Conservation (phyloP, 257 asterid genomes). For the Apocynum venetum region DNA sequence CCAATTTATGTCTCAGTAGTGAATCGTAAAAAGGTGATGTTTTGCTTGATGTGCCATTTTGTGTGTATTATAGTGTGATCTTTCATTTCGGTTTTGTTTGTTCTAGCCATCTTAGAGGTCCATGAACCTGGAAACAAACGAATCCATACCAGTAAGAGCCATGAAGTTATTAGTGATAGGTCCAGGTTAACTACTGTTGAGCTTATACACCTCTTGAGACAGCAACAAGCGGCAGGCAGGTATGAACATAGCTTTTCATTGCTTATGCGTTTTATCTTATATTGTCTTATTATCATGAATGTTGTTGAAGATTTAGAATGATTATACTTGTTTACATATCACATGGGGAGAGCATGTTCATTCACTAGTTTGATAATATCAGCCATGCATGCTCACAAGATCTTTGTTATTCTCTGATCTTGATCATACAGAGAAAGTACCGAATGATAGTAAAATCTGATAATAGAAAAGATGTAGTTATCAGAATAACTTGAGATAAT, state of each 20-base stretch:
- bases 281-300: not conserved
- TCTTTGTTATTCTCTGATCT: not conserved
- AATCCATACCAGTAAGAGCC: constrained; percentile 32
- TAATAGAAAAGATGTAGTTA: not conserved
- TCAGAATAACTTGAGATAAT: not conserved
- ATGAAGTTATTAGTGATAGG: constrained; percentile 29
- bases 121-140: constrained; percentile 33
- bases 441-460: not conserved
- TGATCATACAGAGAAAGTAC: not conserved
- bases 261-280: constrained; percentile 2
- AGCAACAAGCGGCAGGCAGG: constrained; percentile 48
- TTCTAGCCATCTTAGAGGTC: constrained; percentile 37
- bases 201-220: constrained; percentile 67
- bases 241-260: constrained; percentile 27
- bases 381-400: not conserved
- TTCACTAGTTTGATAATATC: not conserved
- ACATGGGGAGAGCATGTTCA: not conserved
- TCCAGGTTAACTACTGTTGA: constrained; percentile 45
- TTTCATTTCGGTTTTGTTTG: constrained; percentile 10
- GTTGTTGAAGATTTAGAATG: constrained; percentile 5
- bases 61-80: not conserved
- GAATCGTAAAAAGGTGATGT: not conserved
- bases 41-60: not conserved
- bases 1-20: not conserved
- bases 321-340: not conserved